These are phyloP conservation scores for Oidiodendron maius DNA, from an alignment of 495 filamentous ascomycete genomes.

Conservation along the genomic window DNA sequence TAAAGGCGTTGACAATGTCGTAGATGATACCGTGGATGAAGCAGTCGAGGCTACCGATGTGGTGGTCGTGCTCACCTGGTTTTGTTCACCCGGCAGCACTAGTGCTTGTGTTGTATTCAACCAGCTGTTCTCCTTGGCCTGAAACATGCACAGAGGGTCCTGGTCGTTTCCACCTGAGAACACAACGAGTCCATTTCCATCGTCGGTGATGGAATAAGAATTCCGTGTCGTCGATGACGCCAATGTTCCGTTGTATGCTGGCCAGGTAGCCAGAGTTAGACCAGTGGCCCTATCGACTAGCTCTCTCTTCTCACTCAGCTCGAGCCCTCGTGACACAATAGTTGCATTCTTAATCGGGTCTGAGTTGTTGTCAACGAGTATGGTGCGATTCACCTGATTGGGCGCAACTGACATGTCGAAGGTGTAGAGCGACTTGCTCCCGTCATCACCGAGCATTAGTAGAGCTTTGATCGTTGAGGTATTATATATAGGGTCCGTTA, in stretches of 20 bases:
- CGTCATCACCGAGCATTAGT: conserved; percentile 65
- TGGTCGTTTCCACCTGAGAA: conserved; percentile 68
- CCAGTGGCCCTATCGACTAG: conserved; percentile 23
- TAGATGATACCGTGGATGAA: conserved; percentile 33
- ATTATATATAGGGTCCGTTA: conserved; percentile 52
- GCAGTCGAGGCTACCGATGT: conserved; percentile 32
- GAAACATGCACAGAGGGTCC: conserved; percentile 70
- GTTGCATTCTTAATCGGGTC: conserved; percentile 29
- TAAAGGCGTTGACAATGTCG: conserved; percentile 20
- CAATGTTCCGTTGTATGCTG: conserved; percentile 67
- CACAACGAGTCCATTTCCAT: conserved; percentile 59
- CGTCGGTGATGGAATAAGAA: conserved; percentile 38
- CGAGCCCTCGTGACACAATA: neutral
- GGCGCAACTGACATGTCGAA: conserved; percentile 75
- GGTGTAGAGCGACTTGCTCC: conserved; percentile 73
- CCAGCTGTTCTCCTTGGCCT: conserved; percentile 76
- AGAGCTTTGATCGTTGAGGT: conserved; percentile 45
- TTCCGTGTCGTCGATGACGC: conserved; percentile 55
- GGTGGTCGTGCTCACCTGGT: conserved; percentile 30
- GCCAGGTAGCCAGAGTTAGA: conserved; percentile 54
- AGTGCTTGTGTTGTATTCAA: conserved; percentile 67
- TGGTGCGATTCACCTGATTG: conserved; percentile 65
- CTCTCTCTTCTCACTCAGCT: conserved; percentile 5
- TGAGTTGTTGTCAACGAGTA: conserved; percentile 43
- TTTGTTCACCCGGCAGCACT: conserved; percentile 25